Percentiles rank a stretch among this genome's conserved stretches.
Conservation (phyloP, 2,329 filamentous ascomycete genomes). For the Myriosclerotinia duriaeana region DNA sequence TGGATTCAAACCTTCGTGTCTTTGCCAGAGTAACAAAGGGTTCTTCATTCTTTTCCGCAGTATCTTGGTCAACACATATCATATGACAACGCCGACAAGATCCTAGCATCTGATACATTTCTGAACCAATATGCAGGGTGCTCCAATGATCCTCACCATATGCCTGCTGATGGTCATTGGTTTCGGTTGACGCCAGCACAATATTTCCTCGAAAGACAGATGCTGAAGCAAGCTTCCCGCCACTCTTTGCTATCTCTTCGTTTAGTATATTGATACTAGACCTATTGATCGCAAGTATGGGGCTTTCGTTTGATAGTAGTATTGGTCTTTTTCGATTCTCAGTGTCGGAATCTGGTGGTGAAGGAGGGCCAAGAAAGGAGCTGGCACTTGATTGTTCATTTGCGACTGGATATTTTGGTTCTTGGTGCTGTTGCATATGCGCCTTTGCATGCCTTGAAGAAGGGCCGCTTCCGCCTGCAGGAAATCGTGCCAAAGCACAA, state of each 20-base stretch:
- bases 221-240: constrained; percentile 64
- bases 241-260: constrained; percentile 61
- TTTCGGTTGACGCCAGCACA: constrained; percentile 57
- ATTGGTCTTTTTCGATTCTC: constrained; percentile 56
- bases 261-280: constrained; percentile 81
- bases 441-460: constrained; percentile 70
- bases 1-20: constrained; percentile 77
- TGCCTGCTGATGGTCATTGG: constrained; percentile 45
- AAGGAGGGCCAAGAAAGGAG: constrained; percentile 55
- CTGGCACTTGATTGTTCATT: constrained; percentile 44
- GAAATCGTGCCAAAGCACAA: constrained; percentile 82
- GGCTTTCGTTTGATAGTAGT: constrained; percentile 87
- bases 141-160: constrained; percentile 84
- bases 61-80: constrained; percentile 90
- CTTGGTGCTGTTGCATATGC: constrained; percentile 61
- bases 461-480: constrained; percentile 59
- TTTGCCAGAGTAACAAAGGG: constrained; percentile 87
- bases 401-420: constrained; percentile 26
- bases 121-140: constrained; percentile 61
- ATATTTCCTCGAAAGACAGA: constrained; percentile 89
- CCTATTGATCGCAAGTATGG: constrained; percentile 79
- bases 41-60: constrained; percentile 73
- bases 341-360: constrained; percentile 58
- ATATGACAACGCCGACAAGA: constrained; percentile 90
- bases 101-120: constrained; percentile 71